Evolutionary conservation across 2,329 filamentous ascomycete species (phyloP), one percentile per base, ranked within the genome.

Genomic region (Raffaelea deltoideospora): DNA sequence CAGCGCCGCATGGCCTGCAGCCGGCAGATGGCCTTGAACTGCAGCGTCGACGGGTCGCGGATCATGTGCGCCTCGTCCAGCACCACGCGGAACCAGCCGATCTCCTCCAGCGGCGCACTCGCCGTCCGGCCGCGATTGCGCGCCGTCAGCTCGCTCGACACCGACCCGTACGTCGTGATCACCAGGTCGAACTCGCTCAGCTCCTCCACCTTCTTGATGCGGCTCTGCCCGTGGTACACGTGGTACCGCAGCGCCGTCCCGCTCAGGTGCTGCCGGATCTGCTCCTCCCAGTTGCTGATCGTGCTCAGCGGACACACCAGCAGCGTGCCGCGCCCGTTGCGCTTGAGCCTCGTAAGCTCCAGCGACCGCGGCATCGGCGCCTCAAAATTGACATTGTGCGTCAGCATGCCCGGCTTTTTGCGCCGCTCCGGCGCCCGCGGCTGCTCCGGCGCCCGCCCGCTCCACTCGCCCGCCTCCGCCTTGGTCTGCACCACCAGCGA

Each of bases 21-120:
- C 17, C 74, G 71, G 45, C 85, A 87, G 17, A 90, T 83, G 3
- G 84, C 83, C 53, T 87, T 85, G 37, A 86, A 92, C 46, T 88
- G 80, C 29, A 81, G 64, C 1, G 86, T 88, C 4, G 67, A 72
- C 43, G 83, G 79, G 48, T 92, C 88, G 20, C 90, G 82, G 45
- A 98, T 96, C 56, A 82, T 82, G 53, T 98, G 90, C 1, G 87
- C 90, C 57, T 98, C 88, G 45, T 96, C 88, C 1, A 96, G 69
- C 1, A 95, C 85, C 37, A 96, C 81, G 17, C 88, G 79, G 53
- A 94, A 95, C 82, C 87, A 93, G 42, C 85, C 83, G 41, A 93
- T 73, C 47, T 80, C 76, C 37, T 79, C 73, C 27, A 95, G 59
- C 0, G 86, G 81, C 45, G 67, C 74, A 7, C 58, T 44, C 2